Evolutionary conservation across 805 yeast genomes (phyloP), one percentile per base, ranked within the genome.

Genomic region (Pichia insulana): DNA sequence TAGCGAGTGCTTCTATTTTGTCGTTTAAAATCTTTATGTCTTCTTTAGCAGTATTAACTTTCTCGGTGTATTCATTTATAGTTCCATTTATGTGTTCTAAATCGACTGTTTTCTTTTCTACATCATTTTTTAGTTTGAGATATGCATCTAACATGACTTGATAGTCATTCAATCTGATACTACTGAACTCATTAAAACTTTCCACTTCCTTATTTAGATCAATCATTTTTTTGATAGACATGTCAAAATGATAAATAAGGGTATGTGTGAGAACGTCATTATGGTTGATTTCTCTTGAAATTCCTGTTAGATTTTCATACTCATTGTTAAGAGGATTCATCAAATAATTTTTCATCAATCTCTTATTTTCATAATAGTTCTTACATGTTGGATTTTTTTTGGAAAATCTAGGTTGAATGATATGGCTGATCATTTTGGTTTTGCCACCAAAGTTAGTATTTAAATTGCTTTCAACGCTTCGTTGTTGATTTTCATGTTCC

Each of bases 331-430:
- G 58, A 1, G 92, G 89, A 52, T 83, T 83, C 20, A 81, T 70
- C 7, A 83, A 70, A 55, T 84, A 84, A 45, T 78, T 79, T 62
- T 74, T 77, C 49, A 75, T 74, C 40, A 81, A 63, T 49, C 92
- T 66, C 58, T 80, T 80, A 20, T 67, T 54, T 38, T 76, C 75
- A 53, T 84, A 84, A 54, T 71, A 80, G 11, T 62, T 63, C 32
- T 44, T 46, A 27, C 46, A 49, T 25, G 45, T 49, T 34, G 45
- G 43, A 30, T 50, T 50, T 16, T 47, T 49, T 35, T 46, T 52
- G 4, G 47, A 37, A 46, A 48, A 55, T 34, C 61, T 46, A 2
- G 61, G 62, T 39, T 57, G 62, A 19, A 59, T 53, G 2, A 58
- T 58, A 46, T 59, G 63, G 7, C 56, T 53, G 11, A 54, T 55